Evolutionary conservation across 306 rosid genomes (phyloP), one percentile per base, ranked within the genome.

Genomic region (Mimosa pudica): DNA sequence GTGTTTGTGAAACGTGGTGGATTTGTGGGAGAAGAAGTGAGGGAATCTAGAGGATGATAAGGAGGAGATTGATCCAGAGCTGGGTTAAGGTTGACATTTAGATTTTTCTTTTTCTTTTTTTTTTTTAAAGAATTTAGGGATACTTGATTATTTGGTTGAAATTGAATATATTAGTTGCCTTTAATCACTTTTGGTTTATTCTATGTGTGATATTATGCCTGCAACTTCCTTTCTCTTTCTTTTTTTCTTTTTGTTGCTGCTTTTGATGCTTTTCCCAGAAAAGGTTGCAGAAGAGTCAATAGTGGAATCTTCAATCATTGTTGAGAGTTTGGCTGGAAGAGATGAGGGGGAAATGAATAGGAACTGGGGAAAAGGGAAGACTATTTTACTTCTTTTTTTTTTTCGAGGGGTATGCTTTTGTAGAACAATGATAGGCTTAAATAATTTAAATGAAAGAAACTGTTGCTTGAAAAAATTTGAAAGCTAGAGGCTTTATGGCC

Each of bases 141-240:
- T 9, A 7, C 33, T 11, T 20, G 46, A 71, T 70, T 42, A 32
- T 36, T 65, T 65, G 75, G 82, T 33, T 71, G 54, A 82, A 32
- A 79, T 18, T 71, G 54, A 82, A 32, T 16, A 72, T 45, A 8
- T 64, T 24, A 24, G 30, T 24, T 24, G 57, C 64, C 74, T 8
- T 55, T 72, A 79, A 64, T 72, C 82, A 64, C 54, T 64, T 77
- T 64, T 35, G 9, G 76, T 44, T 57, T 5, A 42, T 32, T 18
- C 52, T 20, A 17, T 4, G 33, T 42, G 41, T 52, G 45, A 46
- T 48, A 13, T 47, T 48, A 30, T 47, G 44, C 16, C 30, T 30
- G 36, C 67, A 16, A 30, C 46, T 45, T 38, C 30, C 18, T 20
- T 38, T 38, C n/a, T 14, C 46, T 14, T 20, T 14, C 46, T 14